Evolutionary conservation across 2,329 filamentous ascomycete genomes (phyloP), one percentile per base, ranked within the genome.

Genomic region (Cladobotryum protrusum): DNA sequence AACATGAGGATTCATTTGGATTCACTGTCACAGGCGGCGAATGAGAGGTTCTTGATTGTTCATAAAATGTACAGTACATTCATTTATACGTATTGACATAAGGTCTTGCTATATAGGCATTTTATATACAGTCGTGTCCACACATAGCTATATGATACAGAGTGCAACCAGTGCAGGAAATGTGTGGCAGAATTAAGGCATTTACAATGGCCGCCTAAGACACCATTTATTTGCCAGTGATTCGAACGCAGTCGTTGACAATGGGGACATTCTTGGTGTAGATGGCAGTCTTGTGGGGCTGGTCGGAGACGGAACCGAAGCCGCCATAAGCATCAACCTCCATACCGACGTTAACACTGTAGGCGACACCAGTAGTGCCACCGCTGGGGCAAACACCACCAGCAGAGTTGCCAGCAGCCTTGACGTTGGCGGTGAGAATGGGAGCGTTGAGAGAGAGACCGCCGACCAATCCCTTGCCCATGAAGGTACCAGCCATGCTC

Each of bases 281-380:
- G 8, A 51, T 24, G n/a, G 45, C 24, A 33, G 12, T 20, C 49
- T 47, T 43, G 34, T 51, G 37, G 5, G 49, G 49, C 39, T 43
- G 15, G 29, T 43, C 44, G 8, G 13, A 14, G 13, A 18, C 13
- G 1, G 33, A 17, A 6, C 45, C 45, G 15, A 51, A 47, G 14
- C 49, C 49, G 17, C 39, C 49, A 44, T 47, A 51, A 1, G 35
- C 49, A 47, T 51, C 49, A 6, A 51, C 33, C 49, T 47, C 44
- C 29, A 43, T 40, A 8, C 49, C 45, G n/a, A 47, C 20, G 18
- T 44, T 35, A 12, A 51, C n/a, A 9, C 29, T 34, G 3, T 47
- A 40, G 32, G 40, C 37, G 2, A 47, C 45, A 14, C 40, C 39
- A 4, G 45, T 34, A 18, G 6, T 40, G 34, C 24, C 24, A 29